Evolutionary conservation across 1,139 yeast genomes (phyloP), one percentile per base, ranked within the genome.

Genomic region (Spencermartinsiella ligniputridi): DNA sequence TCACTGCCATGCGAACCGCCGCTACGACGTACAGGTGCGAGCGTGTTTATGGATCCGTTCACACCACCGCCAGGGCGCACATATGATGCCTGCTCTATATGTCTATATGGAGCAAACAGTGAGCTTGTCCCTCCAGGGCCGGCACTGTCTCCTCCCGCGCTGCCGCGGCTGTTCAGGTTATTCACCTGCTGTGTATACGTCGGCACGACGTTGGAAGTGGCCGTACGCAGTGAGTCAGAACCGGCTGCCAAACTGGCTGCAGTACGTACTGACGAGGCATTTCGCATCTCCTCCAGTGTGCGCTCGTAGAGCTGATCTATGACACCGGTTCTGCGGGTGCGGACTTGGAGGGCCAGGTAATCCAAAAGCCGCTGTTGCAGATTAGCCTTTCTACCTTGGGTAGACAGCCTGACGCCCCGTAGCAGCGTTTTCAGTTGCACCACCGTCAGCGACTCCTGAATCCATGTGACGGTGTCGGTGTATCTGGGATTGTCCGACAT

Each of bases 371-470:
- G 56, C 22, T 54, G 53, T 44, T 56, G 60, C 17, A 64, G 58
- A 22, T 46, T 56, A 16, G 54, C 52, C 47, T 67, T 67, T 13
- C 60, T 50, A 12, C 71, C 71, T 4, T 56, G 46, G 17, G 48
- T 35, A 4, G 57, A 37, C 34, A 63, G 48, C 6, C 50, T 41
- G 5, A 55, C 44, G n/a, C 38, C 42, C 19, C 55, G 46, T 9
- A 64, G 56, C n/a, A 63, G 51, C 9, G 32, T 34, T 41, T 62
- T 63, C 29, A 67, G 62, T 37, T 58, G 57, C 12, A 54, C 46
- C 11, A 67, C 63, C 20, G 62, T 57, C 42, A 60, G 49, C 25
- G 8, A 27, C n/a, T 27, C 32, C 32, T 6, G 15, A 8, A 27
- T 27, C 32, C 32, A 27, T n/a, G 6, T 27, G 15, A 27, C 32